Percentiles rank a stretch among this genome's conserved stretches.
Conservation (phyloP, 1,284 basidiomycete genomes). For the Tilletia caries region DNA sequence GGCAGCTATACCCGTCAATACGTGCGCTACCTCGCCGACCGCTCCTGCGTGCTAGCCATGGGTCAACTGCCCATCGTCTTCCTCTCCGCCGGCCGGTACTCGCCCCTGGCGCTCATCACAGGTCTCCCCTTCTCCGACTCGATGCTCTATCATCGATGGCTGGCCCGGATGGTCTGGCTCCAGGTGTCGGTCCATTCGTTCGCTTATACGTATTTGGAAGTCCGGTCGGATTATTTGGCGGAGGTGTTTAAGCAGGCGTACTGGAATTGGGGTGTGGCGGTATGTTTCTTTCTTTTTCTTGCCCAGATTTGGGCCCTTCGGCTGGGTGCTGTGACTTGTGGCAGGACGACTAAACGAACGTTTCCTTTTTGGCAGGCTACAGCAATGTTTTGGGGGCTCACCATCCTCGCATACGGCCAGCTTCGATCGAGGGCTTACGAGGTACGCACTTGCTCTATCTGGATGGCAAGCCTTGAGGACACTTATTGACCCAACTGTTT, state of each 20-base stretch:
- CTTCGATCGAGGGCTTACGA: conserved; percentile 30
- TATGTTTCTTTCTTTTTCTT: conserved; percentile 13
- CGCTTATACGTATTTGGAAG: conserved; percentile 23
- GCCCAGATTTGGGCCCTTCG: neutral
- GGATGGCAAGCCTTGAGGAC: no score
- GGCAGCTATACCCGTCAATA: conserved; percentile 24
- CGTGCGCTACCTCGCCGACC: conserved; percentile 27
- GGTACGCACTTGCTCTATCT: conserved; percentile 14
- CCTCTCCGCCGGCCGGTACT: conserved; percentile 50
- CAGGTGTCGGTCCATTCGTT: conserved; percentile 44
- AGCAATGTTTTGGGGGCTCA: conserved; percentile 27
- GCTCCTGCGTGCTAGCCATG: conserved; percentile 42
- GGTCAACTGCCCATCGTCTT: conserved; percentile 47
- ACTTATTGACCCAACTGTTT: no score
- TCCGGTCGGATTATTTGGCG: conserved; percentile 1
- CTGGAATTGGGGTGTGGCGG: conserved; percentile 46
- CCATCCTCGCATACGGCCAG: conserved; percentile 25
- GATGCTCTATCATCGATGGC: conserved; percentile 53
- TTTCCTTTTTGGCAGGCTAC: conserved; percentile 19
- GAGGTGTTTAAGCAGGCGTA: conserved; percentile 29
- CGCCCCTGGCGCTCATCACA: conserved; percentile 41
- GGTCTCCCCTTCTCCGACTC: conserved; percentile 43
- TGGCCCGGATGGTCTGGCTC: conserved; percentile 41
- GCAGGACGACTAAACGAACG: conserved; percentile 18
- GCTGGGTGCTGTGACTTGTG: no score